Evolutionary conservation across 2,329 filamentous ascomycete genomes (phyloP).

Genomic region (Podosphaera leucotricha): DNA sequence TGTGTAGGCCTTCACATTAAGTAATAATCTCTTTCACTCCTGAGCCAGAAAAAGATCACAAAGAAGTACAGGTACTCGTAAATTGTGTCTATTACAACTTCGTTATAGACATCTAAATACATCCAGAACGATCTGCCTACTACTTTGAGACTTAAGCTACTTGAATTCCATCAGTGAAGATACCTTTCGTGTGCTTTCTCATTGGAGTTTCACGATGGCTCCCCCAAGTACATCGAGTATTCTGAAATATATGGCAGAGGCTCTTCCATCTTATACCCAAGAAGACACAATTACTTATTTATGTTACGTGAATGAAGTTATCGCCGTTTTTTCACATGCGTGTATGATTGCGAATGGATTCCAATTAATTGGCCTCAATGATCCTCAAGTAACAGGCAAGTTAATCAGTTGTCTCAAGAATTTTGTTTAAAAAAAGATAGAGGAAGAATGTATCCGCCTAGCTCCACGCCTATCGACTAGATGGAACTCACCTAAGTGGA

Average conservation of each 20-base stretch:
- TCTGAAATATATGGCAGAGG: conserved; percentile 32
- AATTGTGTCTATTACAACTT: too few relatives aligned
- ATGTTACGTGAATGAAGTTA: conserved; percentile 53
- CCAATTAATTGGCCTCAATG: conserved; percentile 56
- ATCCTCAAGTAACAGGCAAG: conserved; percentile 52
- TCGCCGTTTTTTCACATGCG: conserved; percentile 66
- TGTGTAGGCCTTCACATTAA: too few relatives aligned
- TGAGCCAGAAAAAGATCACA: too few relatives aligned
- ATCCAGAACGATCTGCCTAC: too few relatives aligned
- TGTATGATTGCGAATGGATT: conserved; percentile 65
- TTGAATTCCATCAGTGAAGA: too few relatives aligned
- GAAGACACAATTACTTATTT: conserved; percentile 35
- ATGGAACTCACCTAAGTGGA: too few relatives aligned
- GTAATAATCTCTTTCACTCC: too few relatives aligned
- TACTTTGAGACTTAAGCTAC: too few relatives aligned
- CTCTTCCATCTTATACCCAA: conserved; percentile 28
- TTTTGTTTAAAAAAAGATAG: conserved; percentile 15
- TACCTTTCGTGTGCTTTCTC: too few relatives aligned
- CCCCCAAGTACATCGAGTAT: conserved; percentile 23
- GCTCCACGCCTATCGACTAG: conserved; percentile 42
- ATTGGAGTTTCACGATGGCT: conserved; percentile 16
- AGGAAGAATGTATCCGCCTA: conserved; percentile 30
- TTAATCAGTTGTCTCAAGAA: neutral
- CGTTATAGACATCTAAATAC: too few relatives aligned
- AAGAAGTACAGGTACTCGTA: too few relatives aligned